A percentile compares a stretch with the other conserved stretches of the same genome.
These are phyloP conservation scores for Crassisporium funariophilum DNA, from an alignment of 768 basidiomycete genomes.

Conservation along the genomic window DNA sequence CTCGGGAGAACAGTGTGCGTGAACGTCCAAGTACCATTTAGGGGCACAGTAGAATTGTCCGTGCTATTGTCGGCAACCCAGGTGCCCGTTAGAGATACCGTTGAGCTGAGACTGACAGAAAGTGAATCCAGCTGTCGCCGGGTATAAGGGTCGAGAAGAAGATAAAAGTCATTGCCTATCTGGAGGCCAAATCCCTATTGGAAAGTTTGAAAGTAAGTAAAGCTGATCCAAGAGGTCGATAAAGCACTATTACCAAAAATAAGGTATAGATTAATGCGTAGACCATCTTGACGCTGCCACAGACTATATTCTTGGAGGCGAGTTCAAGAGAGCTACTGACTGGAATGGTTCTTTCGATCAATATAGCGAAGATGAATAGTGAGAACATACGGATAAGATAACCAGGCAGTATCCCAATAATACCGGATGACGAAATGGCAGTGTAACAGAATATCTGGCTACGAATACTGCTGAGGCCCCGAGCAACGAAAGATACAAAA, in stretches of 20 bases:
- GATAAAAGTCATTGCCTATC: conserved; percentile 80
- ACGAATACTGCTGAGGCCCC: conserved; percentile 79
- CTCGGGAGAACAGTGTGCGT: conserved; percentile 50
- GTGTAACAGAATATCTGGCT: conserved; percentile 87
- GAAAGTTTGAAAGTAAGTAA: conserved; percentile 1
- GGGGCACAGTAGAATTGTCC: conserved; percentile 39
- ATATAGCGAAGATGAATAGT: background rate
- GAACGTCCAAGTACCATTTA: conserved; percentile 68
- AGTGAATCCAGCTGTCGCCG: conserved; percentile 55
- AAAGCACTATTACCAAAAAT: conserved; percentile 50
- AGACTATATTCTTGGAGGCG: conserved; percentile 84
- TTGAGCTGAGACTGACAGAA: conserved; percentile 50
- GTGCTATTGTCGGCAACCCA: conserved; percentile 65
- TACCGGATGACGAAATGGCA: conserved; percentile 84
- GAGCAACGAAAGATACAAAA: conserved; percentile 76
- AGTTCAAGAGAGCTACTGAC: conserved; percentile 84
- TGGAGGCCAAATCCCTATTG: conserved; percentile 76
- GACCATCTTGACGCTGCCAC: conserved; percentile 85
- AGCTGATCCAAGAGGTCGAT: background rate
- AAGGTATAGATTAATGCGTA: conserved; percentile 87
- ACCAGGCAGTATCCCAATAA: conserved; percentile 89
- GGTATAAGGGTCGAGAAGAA: conserved; percentile 63
- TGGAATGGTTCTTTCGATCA: conserved; percentile 18
- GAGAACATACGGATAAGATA: conserved; percentile 70
- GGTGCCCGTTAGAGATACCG: conserved; percentile 59